A percentile compares a stretch with the other conserved stretches of the same genome.
Evolutionary conservation across 305 asterid species (phyloP).

Genomic region (Galium porrigens): DNA sequence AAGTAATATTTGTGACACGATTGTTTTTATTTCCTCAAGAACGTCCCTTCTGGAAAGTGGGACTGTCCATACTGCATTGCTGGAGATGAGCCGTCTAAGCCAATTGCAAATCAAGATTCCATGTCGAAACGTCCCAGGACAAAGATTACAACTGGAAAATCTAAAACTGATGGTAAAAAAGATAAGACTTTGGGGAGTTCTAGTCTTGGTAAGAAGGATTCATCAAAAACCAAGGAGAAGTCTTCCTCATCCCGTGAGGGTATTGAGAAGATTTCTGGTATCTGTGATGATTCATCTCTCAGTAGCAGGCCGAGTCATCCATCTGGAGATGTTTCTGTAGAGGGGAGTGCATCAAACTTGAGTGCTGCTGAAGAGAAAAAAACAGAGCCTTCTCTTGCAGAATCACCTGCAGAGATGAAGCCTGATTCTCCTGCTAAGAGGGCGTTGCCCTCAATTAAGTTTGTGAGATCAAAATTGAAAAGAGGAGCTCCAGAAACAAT

Average conservation of each 20-base stretch:
- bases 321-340: constrained; percentile 35
- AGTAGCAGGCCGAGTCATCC: constrained; percentile 24
- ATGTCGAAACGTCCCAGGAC: constrained; percentile 52
- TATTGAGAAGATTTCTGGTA: constrained; percentile 29
- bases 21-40: constrained; percentile 25
- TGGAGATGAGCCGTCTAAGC: constrained; percentile 30
- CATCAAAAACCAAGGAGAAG: constrained; percentile 37
- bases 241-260: constrained; percentile 25
- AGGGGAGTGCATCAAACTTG: constrained; percentile 24
- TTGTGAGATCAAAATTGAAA: constrained; percentile 23
- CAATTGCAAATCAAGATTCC: constrained; percentile 31
- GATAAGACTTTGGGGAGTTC: constrained; percentile 29
- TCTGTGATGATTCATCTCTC: constrained; percentile 26
- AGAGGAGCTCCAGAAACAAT: constrained; percentile 30
- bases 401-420: constrained; percentile 23
- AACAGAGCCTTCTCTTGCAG: constrained; percentile 17
- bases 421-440: constrained; percentile 30
- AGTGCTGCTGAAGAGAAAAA: constrained; percentile 20
- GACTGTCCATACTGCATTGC: constrained; percentile 56
- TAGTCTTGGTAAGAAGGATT: constrained; percentile 35
- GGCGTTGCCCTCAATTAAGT: constrained; percentile 26
- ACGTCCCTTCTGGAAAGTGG: constrained; percentile 69
- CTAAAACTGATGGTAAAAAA: constrained; percentile 36
- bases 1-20: neutral
- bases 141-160: constrained; percentile 41